Percentiles rank a stretch among this genome's conserved stretches.
These are phyloP conservation scores for Apophysomyces elegans DNA, from an alignment of 371 early-diverging fungal genomes.

Conservation along the genomic window DNA sequence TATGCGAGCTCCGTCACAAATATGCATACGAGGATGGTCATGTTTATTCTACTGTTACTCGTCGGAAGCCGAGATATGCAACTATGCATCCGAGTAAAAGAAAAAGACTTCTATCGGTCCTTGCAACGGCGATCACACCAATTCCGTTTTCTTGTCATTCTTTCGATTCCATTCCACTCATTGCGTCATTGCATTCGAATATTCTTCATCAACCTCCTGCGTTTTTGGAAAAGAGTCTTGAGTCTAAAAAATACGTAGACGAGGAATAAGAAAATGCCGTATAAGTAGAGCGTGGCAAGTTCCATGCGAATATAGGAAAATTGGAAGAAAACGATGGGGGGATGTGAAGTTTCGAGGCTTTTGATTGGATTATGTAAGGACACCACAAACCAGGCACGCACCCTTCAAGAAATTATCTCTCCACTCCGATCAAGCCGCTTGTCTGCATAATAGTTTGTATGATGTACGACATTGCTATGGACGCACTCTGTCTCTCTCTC, in stretches of 20 bases:
- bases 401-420: too few relatives aligned
- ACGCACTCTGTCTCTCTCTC: too few relatives aligned
- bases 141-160: too few relatives aligned
- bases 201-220: conserved; percentile 19
- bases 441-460: too few relatives aligned
- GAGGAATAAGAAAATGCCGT: conserved; percentile 7
- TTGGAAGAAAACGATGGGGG: too few relatives aligned
- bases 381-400: too few relatives aligned
- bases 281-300: conserved; percentile 14
- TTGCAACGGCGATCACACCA: too few relatives aligned
- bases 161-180: neutral
- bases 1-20: conserved; percentile 11
- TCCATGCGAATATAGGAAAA: conserved; percentile 10
- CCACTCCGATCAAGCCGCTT: too few relatives aligned
- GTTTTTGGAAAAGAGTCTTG: conserved; percentile 23
- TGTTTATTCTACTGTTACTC: conserved; percentile 5
- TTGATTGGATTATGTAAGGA: too few relatives aligned
- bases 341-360: too few relatives aligned
- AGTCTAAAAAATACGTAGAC: conserved; percentile 17
- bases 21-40: conserved; percentile 8
- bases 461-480: too few relatives aligned
- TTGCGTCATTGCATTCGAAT: conserved; percentile 12
- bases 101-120: too few relatives aligned
- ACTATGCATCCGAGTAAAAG: neutral
- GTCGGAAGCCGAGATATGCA: neutral